phyloP scores from a whole-genome alignment of 768 basidiomycete genomes.

The Boletus patriciae region DNA sequence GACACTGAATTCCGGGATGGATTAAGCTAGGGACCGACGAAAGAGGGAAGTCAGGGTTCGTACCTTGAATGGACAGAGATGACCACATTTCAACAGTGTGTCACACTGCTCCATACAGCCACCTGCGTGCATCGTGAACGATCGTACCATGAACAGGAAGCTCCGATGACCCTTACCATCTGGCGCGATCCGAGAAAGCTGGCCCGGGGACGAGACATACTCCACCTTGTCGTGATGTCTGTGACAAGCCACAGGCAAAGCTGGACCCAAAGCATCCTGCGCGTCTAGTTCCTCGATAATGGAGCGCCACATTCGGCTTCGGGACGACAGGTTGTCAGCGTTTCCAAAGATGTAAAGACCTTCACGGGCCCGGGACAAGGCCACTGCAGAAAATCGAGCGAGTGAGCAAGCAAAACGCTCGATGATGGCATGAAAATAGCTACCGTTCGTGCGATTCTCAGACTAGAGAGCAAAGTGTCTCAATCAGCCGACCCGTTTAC shows the following conservation, averaged over 20 bases:
- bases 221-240: slow-evolving; percentile 49
- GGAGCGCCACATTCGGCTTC: slow-evolving; percentile 56
- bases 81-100: slow-evolving; percentile 56
- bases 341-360: slow-evolving; percentile 77
- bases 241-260: slow-evolving; percentile 57
- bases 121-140: slow-evolving; percentile 36
- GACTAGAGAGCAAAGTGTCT: slow-evolving; percentile 37
- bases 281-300: slow-evolving; percentile 58
- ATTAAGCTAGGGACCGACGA: neutral
- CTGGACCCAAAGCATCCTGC: slow-evolving; percentile 47
- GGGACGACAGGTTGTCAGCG: slow-evolving; percentile 49
- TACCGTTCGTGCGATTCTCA: slow-evolving; percentile 55
- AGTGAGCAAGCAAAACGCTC: neutral
- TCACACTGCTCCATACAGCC: slow-evolving; percentile 64
- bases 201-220: slow-evolving; percentile 49
- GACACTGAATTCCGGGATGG: slow-evolving; percentile 43
- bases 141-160: neutral
- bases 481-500: neutral
- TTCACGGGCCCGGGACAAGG: slow-evolving; percentile 70
- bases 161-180: slow-evolving; percentile 43
- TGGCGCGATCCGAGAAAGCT: slow-evolving; percentile 51
- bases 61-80: slow-evolving; percentile 63
- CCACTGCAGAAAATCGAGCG: slow-evolving; percentile 42
- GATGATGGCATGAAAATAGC: neutral
- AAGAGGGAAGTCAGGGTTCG: neutral